Percentiles rank a stretch among this genome's conserved stretches.
Conservation (phyloP, 768 basidiomycete genomes). For the Suillus spraguei region DNA sequence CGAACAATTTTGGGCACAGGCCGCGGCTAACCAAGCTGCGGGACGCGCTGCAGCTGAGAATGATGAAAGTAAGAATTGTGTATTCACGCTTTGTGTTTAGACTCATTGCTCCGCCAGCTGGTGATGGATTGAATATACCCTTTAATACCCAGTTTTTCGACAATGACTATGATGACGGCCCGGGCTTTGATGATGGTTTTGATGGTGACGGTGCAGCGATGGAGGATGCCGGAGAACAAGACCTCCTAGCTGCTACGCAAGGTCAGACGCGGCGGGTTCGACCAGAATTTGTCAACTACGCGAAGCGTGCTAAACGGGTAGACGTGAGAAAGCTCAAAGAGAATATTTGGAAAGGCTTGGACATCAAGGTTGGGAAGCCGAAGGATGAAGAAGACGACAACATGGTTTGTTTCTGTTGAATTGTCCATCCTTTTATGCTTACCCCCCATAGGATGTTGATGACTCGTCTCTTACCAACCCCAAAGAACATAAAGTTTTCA, state of each 20-base stretch:
- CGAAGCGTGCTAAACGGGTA: conserved; percentile 93
- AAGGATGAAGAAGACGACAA: conserved; percentile 43
- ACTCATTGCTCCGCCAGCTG: conserved; percentile 32
- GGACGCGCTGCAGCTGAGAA: conserved; percentile 52
- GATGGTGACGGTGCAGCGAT: conserved; percentile 50
- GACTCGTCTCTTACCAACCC: conserved; percentile 58
- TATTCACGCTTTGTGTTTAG: conserved; percentile 11
- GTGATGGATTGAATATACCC: conserved; percentile 60
- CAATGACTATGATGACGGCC: conserved; percentile 83
- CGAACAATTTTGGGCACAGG: conserved; percentile 96
- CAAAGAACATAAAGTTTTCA: conserved; percentile 67
- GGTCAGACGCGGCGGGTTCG: conserved; percentile 74
- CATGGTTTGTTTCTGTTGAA: conserved; percentile 49
- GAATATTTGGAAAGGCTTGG: conserved; percentile 94
- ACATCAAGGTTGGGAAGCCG: conserved; percentile 59
- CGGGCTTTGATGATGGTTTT: conserved; percentile 62
- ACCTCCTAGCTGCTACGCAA: conserved; percentile 83
- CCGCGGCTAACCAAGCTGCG: conserved; percentile 81
- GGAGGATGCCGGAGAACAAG: conserved; percentile 76
- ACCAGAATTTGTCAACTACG: conserved; percentile 91
- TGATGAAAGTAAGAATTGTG: conserved; percentile 58
- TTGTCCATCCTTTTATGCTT: conserved; percentile 1
- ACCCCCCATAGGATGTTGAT: conserved; percentile 53
- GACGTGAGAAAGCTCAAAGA: conserved; percentile 97
- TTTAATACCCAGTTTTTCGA: conserved; percentile 98